These are phyloP conservation scores for Elongisporangium undulatum DNA, from an alignment of 352 stramenopile species.

Conservation along the genomic window DNA sequence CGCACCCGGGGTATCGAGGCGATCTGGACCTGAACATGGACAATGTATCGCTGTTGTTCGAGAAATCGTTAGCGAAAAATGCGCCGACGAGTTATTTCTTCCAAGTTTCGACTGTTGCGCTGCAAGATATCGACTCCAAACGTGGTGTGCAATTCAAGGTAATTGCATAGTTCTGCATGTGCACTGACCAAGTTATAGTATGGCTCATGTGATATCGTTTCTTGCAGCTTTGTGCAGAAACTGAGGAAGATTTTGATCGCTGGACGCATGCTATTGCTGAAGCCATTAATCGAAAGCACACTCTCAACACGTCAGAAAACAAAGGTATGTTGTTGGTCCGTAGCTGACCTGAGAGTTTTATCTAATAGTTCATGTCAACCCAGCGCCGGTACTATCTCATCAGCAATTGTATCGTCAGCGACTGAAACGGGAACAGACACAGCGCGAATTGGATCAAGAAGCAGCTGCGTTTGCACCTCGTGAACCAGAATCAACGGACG, in stretches of 20 bases:
- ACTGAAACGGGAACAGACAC: slow-evolving; percentile 50
- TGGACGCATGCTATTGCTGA: slow-evolving; percentile 78
- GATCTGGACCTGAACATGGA: slow-evolving; percentile 71
- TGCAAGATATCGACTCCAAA: slow-evolving; percentile 79
- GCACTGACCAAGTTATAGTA: slow-evolving; percentile 3
- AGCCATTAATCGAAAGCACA: slow-evolving; percentile 73
- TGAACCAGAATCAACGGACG: slow-evolving; percentile 3
- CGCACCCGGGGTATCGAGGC: slow-evolving; percentile 75
- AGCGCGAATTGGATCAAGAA: slow-evolving; percentile 16
- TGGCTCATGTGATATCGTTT: slow-evolving; percentile 10
- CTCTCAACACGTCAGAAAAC: slow-evolving; percentile 13
- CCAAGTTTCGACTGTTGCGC: slow-evolving; percentile 69
- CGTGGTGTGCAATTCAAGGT: slow-evolving; percentile 84
- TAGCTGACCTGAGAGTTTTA: background rate
- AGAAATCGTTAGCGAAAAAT: slow-evolving; percentile 73
- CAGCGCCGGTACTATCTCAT: slow-evolving; percentile 42
- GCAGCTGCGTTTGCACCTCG: slow-evolving; percentile 2
- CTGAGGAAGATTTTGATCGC: slow-evolving; percentile 68
- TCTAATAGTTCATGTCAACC: slow-evolving; percentile 1
- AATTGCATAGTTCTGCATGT: slow-evolving; percentile 1
- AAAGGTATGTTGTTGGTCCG: background rate
- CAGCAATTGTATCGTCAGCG: slow-evolving; percentile 77
- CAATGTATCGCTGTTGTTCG: slow-evolving; percentile 75
- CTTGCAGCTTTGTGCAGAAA: slow-evolving; percentile 62
- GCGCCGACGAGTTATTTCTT: slow-evolving; percentile 83